A percentile compares a stretch with the other conserved stretches of the same genome.
Evolutionary conservation across 306 rosid genomes (phyloP).

Genomic region (Astragalus membranaceus): DNA sequence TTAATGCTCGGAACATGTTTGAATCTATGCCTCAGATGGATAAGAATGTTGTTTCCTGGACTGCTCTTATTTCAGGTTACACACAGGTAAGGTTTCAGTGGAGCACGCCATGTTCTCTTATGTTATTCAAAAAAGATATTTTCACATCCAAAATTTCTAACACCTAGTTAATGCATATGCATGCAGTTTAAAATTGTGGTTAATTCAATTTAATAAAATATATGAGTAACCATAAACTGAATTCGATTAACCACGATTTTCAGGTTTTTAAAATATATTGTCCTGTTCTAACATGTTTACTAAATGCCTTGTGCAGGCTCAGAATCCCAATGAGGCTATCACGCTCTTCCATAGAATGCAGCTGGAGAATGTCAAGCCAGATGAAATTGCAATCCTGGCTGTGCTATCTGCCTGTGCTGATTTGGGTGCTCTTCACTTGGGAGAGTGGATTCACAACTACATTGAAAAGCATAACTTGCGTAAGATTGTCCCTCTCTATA

Average conservation of each 20-base stretch:
- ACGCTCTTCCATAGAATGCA: constrained; percentile 48
- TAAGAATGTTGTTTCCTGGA: constrained; percentile 60
- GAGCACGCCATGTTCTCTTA: too few species aligned
- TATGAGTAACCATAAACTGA: too few species aligned
- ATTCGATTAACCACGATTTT: too few species aligned
- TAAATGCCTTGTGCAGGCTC: constrained; percentile 10
- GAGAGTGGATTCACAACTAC: constrained; percentile 61
- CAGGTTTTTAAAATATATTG: not conserved
- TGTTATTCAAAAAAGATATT: too few species aligned
- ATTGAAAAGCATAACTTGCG: constrained; percentile 34
- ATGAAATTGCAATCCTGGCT: constrained; percentile 49
- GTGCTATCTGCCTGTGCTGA: constrained; percentile 69
- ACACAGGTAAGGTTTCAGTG: not conserved
- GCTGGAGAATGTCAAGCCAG: constrained; percentile 48
- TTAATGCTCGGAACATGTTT: constrained; percentile 45
- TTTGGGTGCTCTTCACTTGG: constrained; percentile 60
- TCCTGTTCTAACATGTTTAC: not conserved
- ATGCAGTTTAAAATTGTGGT: too few species aligned
- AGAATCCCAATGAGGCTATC: constrained; percentile 48
- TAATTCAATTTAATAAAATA: too few species aligned
- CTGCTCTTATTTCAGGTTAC: constrained; percentile 48
- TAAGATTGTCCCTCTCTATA: constrained; percentile 36
- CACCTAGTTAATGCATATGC: too few species aligned
- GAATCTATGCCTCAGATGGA: constrained; percentile 44
- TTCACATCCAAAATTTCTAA: too few species aligned